A percentile compares a stretch with the other conserved stretches of the same genome.
Evolutionary conservation across 805 yeast species (phyloP).

Genomic region (Kodamaea restingae): DNA sequence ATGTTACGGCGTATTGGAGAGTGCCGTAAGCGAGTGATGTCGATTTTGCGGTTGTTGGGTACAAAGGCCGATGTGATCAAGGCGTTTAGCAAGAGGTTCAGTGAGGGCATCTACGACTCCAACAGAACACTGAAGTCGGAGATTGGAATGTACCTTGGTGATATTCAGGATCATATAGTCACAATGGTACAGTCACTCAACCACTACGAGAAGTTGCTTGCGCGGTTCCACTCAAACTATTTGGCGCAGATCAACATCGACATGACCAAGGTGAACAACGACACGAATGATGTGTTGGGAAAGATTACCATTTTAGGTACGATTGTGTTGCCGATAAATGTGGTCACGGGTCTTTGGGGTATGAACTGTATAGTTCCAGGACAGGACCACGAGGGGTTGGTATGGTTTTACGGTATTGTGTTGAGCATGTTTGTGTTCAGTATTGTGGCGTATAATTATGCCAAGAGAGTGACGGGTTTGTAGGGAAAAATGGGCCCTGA

Average conservation of each 20-base stretch:
- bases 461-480: slow-evolving; percentile 37
- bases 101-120: slow-evolving; percentile 44
- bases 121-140: slow-evolving; percentile 37
- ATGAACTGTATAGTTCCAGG: slow-evolving; percentile 98
- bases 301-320: slow-evolving; percentile 93
- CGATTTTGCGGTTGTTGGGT: slow-evolving; percentile 75
- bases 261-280: slow-evolving; percentile 95
- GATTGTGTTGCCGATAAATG: slow-evolving; percentile 89
- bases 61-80: slow-evolving; percentile 97
- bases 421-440: slow-evolving; percentile 33
- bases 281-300: slow-evolving; percentile 93
- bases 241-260: slow-evolving; percentile 95
- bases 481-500: slow-evolving; percentile 11
- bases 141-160: slow-evolving; percentile 92
- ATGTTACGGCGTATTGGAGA: slow-evolving; percentile 95
- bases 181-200: slow-evolving; percentile 95
- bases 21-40: slow-evolving; percentile 91
- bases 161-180: slow-evolving; percentile 95
- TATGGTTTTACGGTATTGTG: slow-evolving; percentile 41
- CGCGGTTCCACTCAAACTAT: slow-evolving; percentile 94
- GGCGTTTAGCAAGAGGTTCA: slow-evolving; percentile 88
- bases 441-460: slow-evolving; percentile 36
- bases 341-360: slow-evolving; percentile 97
- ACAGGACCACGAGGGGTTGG: slow-evolving; percentile 46
- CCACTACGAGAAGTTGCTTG: slow-evolving; percentile 90